These are phyloP conservation scores for Neurospora sp. DNA, from an alignment of 495 filamentous ascomycete genomes.

Conservation along the genomic window DNA sequence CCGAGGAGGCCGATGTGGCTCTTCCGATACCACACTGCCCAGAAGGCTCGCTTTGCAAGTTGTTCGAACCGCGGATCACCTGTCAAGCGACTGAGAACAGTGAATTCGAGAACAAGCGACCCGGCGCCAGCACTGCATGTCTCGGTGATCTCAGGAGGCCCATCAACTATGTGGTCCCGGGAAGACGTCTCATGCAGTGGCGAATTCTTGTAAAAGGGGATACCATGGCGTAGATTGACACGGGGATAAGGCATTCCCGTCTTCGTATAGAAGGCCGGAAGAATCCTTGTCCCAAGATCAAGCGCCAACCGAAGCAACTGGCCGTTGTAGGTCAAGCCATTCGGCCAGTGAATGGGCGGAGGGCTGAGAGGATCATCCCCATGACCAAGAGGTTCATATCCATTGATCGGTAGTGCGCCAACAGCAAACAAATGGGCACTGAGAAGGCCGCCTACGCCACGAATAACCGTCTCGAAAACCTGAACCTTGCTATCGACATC, in stretches of 20 bases:
- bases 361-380: slow-evolving; percentile 27
- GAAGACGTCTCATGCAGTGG: slow-evolving; percentile 44
- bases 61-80: slow-evolving; percentile 80
- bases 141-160: slow-evolving; percentile 70
- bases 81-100: slow-evolving; percentile 77
- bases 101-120: slow-evolving; percentile 87
- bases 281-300: slow-evolving; percentile 70
- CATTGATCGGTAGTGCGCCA: slow-evolving; percentile 73
- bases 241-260: slow-evolving; percentile 92
- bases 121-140: slow-evolving; percentile 95
- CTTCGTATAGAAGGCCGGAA: slow-evolving; percentile 80
- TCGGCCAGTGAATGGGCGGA: slow-evolving; percentile 57
- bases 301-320: slow-evolving; percentile 78
- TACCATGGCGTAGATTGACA: slow-evolving; percentile 84
- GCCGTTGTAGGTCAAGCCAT: slow-evolving; percentile 76
- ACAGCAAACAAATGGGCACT: slow-evolving; percentile 90
- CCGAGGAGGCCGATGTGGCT: slow-evolving; percentile 84
- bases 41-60: slow-evolving; percentile 83
- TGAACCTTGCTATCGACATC: slow-evolving; percentile 97
- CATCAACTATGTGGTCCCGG: slow-evolving; percentile 20
- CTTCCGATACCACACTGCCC: slow-evolving; percentile 83
- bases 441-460: slow-evolving; percentile 81
- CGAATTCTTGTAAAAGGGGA: slow-evolving; percentile 81
- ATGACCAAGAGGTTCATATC: slow-evolving; percentile 48
- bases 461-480: slow-evolving; percentile 94